Evolutionary conservation across 768 basidiomycete genomes (phyloP), one percentile per base, ranked within the genome.

Genomic region (Thelephora ganbajun): DNA sequence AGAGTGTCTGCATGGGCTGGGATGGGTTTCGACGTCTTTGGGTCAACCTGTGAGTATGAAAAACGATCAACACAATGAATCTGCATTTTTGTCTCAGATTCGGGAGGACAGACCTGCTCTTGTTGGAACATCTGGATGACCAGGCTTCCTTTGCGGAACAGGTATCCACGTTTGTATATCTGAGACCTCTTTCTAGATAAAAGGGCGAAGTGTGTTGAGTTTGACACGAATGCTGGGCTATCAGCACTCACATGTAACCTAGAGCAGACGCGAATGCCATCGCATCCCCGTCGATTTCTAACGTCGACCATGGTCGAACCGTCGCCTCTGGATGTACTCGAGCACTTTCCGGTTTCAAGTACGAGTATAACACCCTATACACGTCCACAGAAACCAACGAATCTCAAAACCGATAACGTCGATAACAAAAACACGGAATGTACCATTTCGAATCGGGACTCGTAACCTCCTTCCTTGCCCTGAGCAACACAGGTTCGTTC

Each of bases 71-170:
- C 34, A 36, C 14, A 7, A 46, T 14, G 22, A 47, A 19, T 18
- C 34, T 33, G 22, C 35, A 30, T 6, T 44, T 3, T n/a, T 19
- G 43, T 11, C 13, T 42, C 44, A 23, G 30, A 53, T 35, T 22
- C 22, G 6, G 41, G 23, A 57, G 41, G 23, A 57, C 61, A 48
- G 61, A 80, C 86, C 66, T 83, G 79, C 63, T 88, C 87, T 62
- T 88, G 83, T 61, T 88, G 85, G 60, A 83, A 86, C 79, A 89
- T 84, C 52, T 81, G 75, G 47, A 90, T 84, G 13, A 83, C 68
- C 11, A 90, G 67, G 14, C 68, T 58, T 1, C 85, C 86, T 48
- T 81, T 67, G 23, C 82, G 69, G 59, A 90, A 90, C 19, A 78
- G 65, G 58, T 84, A 89, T 26, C 87, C 87, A 36, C 76, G 75